Evolutionary conservation across 495 filamentous ascomycete species (phyloP), one percentile per base, ranked within the genome.

Genomic region (Wilcoxina mikolae): DNA sequence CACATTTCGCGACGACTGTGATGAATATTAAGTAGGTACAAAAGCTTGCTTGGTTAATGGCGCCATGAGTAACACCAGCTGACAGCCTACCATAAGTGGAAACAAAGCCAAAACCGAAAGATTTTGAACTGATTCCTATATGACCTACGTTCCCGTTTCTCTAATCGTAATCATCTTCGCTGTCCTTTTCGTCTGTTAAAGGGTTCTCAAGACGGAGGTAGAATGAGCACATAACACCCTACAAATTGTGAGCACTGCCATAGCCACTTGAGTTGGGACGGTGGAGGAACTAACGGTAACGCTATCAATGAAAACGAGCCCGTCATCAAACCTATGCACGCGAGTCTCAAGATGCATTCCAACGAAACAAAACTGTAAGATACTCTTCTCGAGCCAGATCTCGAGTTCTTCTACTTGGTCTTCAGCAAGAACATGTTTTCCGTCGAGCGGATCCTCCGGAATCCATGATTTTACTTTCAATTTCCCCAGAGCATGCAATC

Each of bases 331-430:
- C 45, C 77, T 72, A 65, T 78, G 80, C 15, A 94, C 74, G 5
- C 64, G 67, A 3, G 78, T 71, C 28, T 74, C 72, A 15, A 95
- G 65, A 70, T 93, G 94, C 80, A 94, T 80, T 0, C 88, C 86
- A 0, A 77, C 71, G 58, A 78, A 79, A 55, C 81, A 76, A 44
- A 75, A 69, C 25, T 71, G 57, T 18, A 95, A 71, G 3, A 83
- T 68, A 0, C 75, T 64, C 24, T 79, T 74, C 60, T 91, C 87
- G 23, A 93, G 53, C 61, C 82, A 77, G 57, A 88, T 82, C 28
- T 78, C 74, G 57, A 78, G 76, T 12, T 69, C 63, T 45, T 71
- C 61, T n/a, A 67, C 45, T 7, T 57, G 29, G 2, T 58, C 60
- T 20, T 59, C 45, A 5, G 47, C 50, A 29, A 10, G 10, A n/a